Evolutionary conservation across 352 stramenopile genomes (phyloP).

Genomic region (Phytopythium kandeliae): DNA sequence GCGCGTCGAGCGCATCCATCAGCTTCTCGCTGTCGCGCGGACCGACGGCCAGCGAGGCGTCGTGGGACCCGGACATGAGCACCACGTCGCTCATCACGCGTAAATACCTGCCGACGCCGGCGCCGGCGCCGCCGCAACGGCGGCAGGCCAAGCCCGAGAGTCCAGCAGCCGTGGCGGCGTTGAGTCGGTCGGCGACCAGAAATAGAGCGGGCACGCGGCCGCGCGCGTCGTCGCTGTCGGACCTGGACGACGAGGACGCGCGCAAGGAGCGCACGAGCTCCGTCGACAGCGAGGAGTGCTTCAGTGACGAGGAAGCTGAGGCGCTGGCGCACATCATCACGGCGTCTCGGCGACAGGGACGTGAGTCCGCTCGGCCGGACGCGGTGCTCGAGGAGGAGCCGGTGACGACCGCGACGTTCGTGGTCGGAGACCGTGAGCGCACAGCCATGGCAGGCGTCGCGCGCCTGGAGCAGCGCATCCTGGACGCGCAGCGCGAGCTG

Average conservation of each 20-base stretch:
- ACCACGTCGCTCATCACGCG: conserved; percentile 31
- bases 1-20: conserved; percentile 25
- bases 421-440: conserved; percentile 24
- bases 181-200: conserved; percentile 12
- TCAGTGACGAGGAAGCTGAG: conserved; percentile 24
- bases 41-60: not conserved
- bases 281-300: conserved; percentile 10
- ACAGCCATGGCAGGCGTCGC: conserved; percentile 35
- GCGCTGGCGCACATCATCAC: conserved; percentile 19
- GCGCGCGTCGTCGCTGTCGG: conserved; percentile 16
- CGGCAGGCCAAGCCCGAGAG: too few relatives aligned
- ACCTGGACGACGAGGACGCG: conserved; percentile 23
- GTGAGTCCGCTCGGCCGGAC: not conserved
- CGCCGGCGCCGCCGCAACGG: not conserved
- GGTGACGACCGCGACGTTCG: conserved; percentile 21
- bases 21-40: not conserved
- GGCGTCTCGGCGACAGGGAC: conserved; percentile 13
- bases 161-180: too few relatives aligned
- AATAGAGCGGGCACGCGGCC: conserved; percentile 2
- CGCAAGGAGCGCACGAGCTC: conserved; percentile 9
- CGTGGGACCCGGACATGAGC: conserved; percentile 14
- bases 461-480: conserved; percentile 34
- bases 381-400: conserved; percentile 2
- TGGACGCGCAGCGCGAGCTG: conserved; percentile 45
- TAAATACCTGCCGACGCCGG: conserved; percentile 17